Base-by-base conservation (phyloP, 2,329 filamentous ascomycete genomes). In the Ceratocystis variospora region DNA sequence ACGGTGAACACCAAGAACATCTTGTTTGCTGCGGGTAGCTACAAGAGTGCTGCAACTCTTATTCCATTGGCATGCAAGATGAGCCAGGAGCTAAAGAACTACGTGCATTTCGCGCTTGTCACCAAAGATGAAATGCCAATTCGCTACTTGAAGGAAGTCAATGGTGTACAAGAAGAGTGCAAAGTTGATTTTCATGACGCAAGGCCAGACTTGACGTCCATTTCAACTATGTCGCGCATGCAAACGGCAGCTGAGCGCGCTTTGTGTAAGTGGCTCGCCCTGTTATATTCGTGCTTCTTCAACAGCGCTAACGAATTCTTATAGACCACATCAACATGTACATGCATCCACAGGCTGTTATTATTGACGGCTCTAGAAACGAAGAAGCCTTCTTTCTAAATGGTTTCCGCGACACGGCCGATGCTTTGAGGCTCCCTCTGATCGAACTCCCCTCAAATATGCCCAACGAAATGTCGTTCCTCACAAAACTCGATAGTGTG, bases 11-110 rank as follows among this genome's bases (percentile, higher is more conserved):
- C 88, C 72, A 82, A 82, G 63, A 91, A 91, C 71, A 81, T 96
- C 17, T 75, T 96, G 2, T 96, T 96, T 73, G 87, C 86, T 3
- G 86, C 88, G 2, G 86, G 89, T 0, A 91, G 81, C 68, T 76
- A 95, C 63, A 83, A 83, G 73, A 94, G 89, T 72, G 84, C 86
- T 17, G 82, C 89, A 0, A 81, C 82, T 41, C 74, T 96, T 64
- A 77, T 96, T 41, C 90, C 91, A 0, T 79, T 96, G 72, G 90
- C 92, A 5, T 97, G 94, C 74, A 83, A 89, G 71, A 96, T 96
- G 92, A 86, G 86, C 5, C 74, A 75, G 25, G 81, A 85, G 74
- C 80, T 82, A 66, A 79, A 82, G 67, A 96, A 85, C 72, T 81
- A 85, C 69, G 90, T 96, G 7, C 93, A 97, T 73, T 87, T 96